Conservation (phyloP, 306 rosid genomes). For the Lupinus albus region DNA sequence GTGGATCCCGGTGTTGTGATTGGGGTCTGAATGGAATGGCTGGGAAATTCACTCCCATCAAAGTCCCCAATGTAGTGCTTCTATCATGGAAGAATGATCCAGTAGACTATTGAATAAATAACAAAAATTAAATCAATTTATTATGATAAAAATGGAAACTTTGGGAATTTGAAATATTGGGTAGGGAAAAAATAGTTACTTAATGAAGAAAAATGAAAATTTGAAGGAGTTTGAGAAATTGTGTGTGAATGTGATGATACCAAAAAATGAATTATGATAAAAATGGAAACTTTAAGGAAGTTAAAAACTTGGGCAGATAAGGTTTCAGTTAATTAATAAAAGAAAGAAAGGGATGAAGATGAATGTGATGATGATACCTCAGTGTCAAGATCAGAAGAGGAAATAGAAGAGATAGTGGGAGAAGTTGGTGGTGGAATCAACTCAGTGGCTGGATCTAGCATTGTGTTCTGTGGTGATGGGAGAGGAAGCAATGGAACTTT, state of each 20-base stretch:
- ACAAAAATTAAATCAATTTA: too few species aligned
- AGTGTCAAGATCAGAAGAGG: slow-evolving; percentile 99
- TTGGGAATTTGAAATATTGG: slow-evolving; percentile 9
- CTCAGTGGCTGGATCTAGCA: slow-evolving; percentile 81
- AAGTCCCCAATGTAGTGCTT: slow-evolving; percentile 90
- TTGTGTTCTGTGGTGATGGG: slow-evolving; percentile 37
- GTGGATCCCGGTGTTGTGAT: slow-evolving; percentile 67
- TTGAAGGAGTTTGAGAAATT: not conserved
- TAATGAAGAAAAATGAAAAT: not conserved
- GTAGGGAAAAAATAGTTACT: not conserved
- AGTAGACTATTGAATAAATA: slow-evolving; percentile 60
- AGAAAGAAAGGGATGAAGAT: not conserved
- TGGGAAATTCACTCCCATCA: slow-evolving; percentile 96
- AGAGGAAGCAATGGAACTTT: slow-evolving; percentile 9
- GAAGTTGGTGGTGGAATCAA: slow-evolving; percentile 85
- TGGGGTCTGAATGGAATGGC: slow-evolving; percentile 81
- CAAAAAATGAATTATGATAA: too few species aligned
- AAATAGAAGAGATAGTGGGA: slow-evolving; percentile 84
- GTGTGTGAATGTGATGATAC: too few species aligned
- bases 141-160: not conserved
- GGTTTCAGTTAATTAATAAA: too few species aligned
- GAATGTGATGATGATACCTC: slow-evolving; percentile 44
- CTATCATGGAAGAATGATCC: slow-evolving; percentile 97
- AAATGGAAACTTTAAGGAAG: too few species aligned
- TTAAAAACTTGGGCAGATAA: too few species aligned